These are phyloP conservation scores for Lichenothelia convexa DNA, from an alignment of 495 filamentous ascomycete species.

Conservation along the genomic window DNA sequence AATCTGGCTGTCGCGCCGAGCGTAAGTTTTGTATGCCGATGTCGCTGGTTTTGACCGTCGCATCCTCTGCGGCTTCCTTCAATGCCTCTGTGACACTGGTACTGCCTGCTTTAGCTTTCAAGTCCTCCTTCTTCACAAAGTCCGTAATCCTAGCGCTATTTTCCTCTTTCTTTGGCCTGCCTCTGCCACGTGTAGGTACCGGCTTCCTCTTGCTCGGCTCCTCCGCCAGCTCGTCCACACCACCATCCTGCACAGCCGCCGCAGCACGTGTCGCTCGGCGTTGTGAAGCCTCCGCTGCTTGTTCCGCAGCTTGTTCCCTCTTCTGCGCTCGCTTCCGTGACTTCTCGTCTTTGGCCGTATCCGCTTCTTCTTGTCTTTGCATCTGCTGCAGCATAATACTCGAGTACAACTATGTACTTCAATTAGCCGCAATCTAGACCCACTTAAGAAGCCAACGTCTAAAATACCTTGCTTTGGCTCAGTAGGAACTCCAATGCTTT, in stretches of 20 bases:
- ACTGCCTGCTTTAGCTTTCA: conserved; percentile 32
- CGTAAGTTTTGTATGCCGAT: conserved; percentile 61
- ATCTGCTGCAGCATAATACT: conserved; percentile 44
- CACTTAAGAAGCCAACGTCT: no score
- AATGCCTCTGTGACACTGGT: conserved; percentile 34
- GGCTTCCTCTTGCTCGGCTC: conserved; percentile 3
- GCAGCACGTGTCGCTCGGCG: conserved; percentile 15
- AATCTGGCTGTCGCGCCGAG: conserved; percentile 67
- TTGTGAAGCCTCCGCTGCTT: conserved; percentile 18
- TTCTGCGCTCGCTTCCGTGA: conserved; percentile 23
- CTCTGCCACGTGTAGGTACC: conserved; percentile 5
- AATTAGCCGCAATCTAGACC: not conserved
- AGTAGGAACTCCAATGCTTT: conserved; percentile 29
- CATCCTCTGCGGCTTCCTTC: conserved; percentile 34
- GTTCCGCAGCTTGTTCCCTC: conserved; percentile 22
- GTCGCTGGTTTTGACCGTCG: conserved; percentile 36
- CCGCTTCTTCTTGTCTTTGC: conserved; percentile 41
- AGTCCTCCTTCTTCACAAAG: conserved; percentile 39
- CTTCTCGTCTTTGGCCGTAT: conserved; percentile 29
- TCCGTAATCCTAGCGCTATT: conserved; percentile 29
- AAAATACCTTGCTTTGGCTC: conserved; percentile 28
- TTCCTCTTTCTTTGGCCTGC: conserved; percentile 6
- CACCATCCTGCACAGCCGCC: conserved; percentile 3
- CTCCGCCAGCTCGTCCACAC: not conserved
- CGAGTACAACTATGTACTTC: no score